A percentile compares a stretch with the other conserved stretches of the same genome.
Conservation (phyloP, 2,329 filamentous ascomycete species). For the Grosmannia serpens region DNA sequence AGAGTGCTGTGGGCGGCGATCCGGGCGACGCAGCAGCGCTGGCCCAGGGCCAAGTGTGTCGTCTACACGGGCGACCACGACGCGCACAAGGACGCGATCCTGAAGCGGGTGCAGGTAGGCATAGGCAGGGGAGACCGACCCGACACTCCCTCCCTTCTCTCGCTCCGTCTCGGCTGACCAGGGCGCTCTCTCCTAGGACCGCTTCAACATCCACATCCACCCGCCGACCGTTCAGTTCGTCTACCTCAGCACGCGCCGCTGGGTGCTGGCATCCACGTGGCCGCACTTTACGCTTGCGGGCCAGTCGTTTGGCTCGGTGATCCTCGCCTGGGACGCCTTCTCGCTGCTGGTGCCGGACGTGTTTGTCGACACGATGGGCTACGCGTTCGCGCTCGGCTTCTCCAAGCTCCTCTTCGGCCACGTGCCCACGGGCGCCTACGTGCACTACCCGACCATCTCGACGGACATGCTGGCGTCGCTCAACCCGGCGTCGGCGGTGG, state of each 20-base stretch:
- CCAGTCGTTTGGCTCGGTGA: constrained; percentile 80
- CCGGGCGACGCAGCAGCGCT: constrained; percentile 75
- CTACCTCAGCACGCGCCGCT: constrained; percentile 79
- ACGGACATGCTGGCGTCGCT: constrained; percentile 92
- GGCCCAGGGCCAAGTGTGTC: constrained; percentile 78
- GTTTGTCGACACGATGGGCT: constrained; percentile 97
- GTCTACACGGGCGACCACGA: constrained; percentile 96
- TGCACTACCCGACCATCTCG: constrained; percentile 96
- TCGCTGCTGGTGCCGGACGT: constrained; percentile 84
- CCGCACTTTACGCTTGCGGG: constrained; percentile 86
- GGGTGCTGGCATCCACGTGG: constrained; percentile 78
- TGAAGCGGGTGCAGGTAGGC: constrained; percentile 61
- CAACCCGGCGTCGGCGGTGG: constrained; percentile 46
- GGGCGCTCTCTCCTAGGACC: constrained; percentile 43
- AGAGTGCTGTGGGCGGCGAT: constrained; percentile 94
- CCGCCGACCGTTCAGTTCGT: constrained; percentile 75
- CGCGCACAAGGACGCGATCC: constrained; percentile 66
- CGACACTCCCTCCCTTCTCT: no score
- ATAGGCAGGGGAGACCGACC: no score
- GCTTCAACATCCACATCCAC: constrained; percentile 88
- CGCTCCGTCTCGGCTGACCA: no score
- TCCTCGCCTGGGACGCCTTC: constrained; percentile 87
- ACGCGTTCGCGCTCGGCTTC: constrained; percentile 78
- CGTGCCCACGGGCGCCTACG: constrained; percentile 82
- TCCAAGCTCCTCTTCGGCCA: constrained; percentile 69